These are phyloP conservation scores for Prunus salicina DNA, from an alignment of 306 rosid genomes.

Conservation along the genomic window DNA sequence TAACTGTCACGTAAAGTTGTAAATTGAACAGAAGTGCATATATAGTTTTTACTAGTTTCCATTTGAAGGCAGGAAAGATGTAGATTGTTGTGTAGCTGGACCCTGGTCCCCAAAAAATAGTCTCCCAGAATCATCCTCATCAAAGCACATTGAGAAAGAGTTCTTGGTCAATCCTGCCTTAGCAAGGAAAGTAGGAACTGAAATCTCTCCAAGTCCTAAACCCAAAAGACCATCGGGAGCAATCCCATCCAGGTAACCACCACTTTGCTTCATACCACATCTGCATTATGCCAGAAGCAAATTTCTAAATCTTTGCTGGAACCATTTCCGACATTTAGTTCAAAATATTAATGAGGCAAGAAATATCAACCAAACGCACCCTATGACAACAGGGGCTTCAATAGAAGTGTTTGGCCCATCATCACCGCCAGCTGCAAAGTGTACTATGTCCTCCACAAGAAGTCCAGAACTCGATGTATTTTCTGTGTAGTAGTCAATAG, in stretches of 20 bases:
- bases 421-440: conserved; percentile 55
- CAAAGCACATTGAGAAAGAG: conserved; percentile 82
- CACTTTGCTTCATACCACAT: conserved; percentile 98
- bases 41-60: conserved; percentile 59
- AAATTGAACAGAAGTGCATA: conserved; percentile 13
- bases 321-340: background rate
- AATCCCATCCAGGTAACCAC: conserved; percentile 81
- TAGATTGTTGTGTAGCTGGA: conserved; percentile 60
- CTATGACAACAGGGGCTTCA: conserved; percentile 72
- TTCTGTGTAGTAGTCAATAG: conserved; percentile 54
- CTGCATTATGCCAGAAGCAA: conserved; percentile 42
- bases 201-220: conserved; percentile 79
- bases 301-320: background rate
- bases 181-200: conserved; percentile 82
- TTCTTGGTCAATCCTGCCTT: conserved; percentile 68
- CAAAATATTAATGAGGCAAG: conserved; percentile 9
- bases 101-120: conserved; percentile 89
- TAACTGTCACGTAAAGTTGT: background rate
- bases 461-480: conserved; percentile 91
- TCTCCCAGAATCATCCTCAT: conserved; percentile 75
- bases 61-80: conserved; percentile 66
- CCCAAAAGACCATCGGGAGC: conserved; percentile 98
- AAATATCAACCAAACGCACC: conserved; percentile 47
- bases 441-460: conserved; percentile 82
- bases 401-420: conserved; percentile 47